Evolutionary conservation across 1,284 basidiomycete species (phyloP).

Genomic region (Sanghuangporus sanghuang): DNA sequence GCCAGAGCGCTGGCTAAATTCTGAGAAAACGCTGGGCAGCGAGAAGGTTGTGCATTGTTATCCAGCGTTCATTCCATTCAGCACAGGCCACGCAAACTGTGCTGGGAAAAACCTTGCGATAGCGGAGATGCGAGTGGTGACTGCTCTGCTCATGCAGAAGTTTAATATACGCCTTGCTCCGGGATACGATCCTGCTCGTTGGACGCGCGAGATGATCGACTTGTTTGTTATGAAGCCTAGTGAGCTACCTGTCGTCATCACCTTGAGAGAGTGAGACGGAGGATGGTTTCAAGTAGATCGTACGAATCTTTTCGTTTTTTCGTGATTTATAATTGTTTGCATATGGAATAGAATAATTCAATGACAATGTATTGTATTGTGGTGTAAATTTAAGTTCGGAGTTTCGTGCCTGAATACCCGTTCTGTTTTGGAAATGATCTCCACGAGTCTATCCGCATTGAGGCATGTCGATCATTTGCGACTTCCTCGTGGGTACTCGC

Average conservation of each 20-base stretch:
- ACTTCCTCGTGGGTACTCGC: too few species aligned
- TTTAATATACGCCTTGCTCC: slow-evolving; percentile 22
- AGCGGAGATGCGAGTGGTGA: slow-evolving; percentile 28
- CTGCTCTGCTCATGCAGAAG: slow-evolving; percentile 26
- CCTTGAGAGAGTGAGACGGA: neutral
- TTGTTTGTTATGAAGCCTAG: slow-evolving; percentile 10
- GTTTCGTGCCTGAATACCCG: too few species aligned
- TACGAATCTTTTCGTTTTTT: too few species aligned
- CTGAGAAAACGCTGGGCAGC: neutral
- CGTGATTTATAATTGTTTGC: neutral
- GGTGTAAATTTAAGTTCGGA: too few species aligned
- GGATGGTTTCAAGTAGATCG: neutral
- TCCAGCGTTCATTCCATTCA: slow-evolving; percentile 35
- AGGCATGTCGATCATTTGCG: too few species aligned
- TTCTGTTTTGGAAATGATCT: neutral
- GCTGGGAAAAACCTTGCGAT: slow-evolving; percentile 30
- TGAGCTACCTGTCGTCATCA: slow-evolving; percentile 6
- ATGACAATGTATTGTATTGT: too few species aligned
- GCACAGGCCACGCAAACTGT: slow-evolving; percentile 31
- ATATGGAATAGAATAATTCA: too few species aligned
- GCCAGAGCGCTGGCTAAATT: slow-evolving; percentile 37
- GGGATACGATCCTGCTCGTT: slow-evolving; percentile 5
- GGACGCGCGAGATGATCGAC: neutral
- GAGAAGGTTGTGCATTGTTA: slow-evolving; percentile 24
- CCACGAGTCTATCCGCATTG: too few species aligned